Base-by-base conservation (phyloP, 805 yeast species). In the Candida maltosa region DNA sequence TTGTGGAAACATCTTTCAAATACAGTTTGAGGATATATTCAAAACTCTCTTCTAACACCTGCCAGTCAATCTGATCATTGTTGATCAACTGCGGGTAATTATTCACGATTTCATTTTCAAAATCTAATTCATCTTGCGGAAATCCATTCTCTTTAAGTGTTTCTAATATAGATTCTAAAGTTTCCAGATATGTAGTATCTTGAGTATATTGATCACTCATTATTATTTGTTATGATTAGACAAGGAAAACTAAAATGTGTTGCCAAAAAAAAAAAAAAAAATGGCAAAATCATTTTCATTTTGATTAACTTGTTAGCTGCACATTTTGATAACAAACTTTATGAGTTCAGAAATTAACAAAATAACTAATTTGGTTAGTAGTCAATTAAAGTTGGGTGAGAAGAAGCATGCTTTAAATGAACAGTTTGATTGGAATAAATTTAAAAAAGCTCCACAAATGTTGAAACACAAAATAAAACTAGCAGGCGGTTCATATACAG, bases 361-460 rank as follows among this genome's bases (percentile, higher is more conserved):
- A 29, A 11, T 40, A 10, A 14, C 44, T 8, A 26, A 22, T 16
- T 6, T 35, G n/a, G 34, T 40, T 2, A 12, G 34, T 7, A 26
- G 20, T 2, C 34, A 37, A 18, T 25, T 40, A 10, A 40, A 40
- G 22, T 6, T 23, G 3, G 22, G 27, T 4, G 39, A 39, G n/a
- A 31, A 35, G 10, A 10, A 27, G 4, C 20, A 32, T 4, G 8
- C 45, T 3, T 35, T 37, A 10, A 35, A 26, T 9, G 47, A 44
- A 8, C 42, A 41, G 26, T 40, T 53, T 23, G 54, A 54, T 38
- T 57, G 61, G 62, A 38, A 46, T 19, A 37, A 34, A 16, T n/a
- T 60, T 24, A 59, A 51, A 30, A 35, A 55, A 19, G 41, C 65
- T 3, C 67, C 69, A 3, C 65, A 62, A 35, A 34, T 48, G n/a